Evolutionary conservation across 164 flowering plant genomes (phyloP).

Genomic region (Cinnamomum chago): DNA sequence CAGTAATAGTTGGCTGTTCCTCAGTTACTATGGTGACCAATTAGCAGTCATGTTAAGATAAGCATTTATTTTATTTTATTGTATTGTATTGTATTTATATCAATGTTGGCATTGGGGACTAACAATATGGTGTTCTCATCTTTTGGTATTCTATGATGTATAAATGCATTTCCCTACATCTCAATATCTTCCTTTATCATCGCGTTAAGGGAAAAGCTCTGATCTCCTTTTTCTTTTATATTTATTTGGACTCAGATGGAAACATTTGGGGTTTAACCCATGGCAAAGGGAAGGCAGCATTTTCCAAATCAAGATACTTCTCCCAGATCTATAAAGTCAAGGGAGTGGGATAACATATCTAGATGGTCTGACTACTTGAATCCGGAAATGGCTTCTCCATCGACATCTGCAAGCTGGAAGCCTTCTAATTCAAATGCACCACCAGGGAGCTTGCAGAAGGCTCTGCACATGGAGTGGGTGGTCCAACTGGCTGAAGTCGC

Average conservation of each 20-base stretch:
- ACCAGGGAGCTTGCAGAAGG: slow-evolving; percentile 53
- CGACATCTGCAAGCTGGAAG: slow-evolving; percentile 32
- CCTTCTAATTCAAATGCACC: slow-evolving; percentile 40
- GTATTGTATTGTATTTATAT: too few species aligned
- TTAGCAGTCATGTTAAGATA: too few species aligned
- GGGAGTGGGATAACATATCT: slow-evolving; percentile 61
- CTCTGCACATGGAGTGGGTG: slow-evolving; percentile 73
- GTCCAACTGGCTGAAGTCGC: slow-evolving; percentile 78
- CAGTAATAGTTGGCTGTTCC: too few species aligned
- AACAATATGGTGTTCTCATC: too few species aligned
- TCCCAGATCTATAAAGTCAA: slow-evolving; percentile 44
- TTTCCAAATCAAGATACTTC: slow-evolving; percentile 47
- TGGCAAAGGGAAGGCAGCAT: slow-evolving; percentile 56
- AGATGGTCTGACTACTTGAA: slow-evolving; percentile 84
- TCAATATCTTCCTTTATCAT: too few species aligned
- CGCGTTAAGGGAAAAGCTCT: too few species aligned
- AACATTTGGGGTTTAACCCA: slow-evolving; percentile 13
- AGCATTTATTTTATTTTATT: too few species aligned
- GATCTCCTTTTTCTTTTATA: too few species aligned
- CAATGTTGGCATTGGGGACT: too few species aligned
- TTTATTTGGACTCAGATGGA: background rate
- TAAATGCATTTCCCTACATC: too few species aligned
- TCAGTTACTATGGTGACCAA: too few species aligned
- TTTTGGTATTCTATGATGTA: too few species aligned
- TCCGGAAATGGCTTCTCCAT: slow-evolving; percentile 44